Conservation (phyloP, 805 yeast genomes). For the Aciculoconidium aculeatum region DNA sequence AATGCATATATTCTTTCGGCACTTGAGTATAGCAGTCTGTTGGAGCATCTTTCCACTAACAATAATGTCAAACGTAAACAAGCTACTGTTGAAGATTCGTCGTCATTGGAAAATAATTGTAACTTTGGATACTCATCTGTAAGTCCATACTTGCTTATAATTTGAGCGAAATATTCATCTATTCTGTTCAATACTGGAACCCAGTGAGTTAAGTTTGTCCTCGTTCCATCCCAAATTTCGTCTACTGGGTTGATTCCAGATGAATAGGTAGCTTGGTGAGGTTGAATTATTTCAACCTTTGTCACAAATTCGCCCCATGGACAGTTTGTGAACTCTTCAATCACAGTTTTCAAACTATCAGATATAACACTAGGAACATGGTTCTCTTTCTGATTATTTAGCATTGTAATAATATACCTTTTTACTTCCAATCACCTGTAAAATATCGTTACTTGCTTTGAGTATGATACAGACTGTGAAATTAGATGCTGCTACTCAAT, state of each 20-base stretch:
- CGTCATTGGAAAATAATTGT: slow-evolving; percentile 37
- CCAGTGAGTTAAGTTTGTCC: slow-evolving; percentile 73
- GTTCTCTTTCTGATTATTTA: slow-evolving; percentile 5
- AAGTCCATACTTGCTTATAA: slow-evolving; percentile 49
- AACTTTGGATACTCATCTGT: slow-evolving; percentile 43
- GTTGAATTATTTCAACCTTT: not conserved
- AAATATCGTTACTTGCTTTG: too few species aligned
- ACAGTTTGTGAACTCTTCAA: slow-evolving; percentile 34
- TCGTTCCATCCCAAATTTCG: slow-evolving; percentile 52
- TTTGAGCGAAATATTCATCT: slow-evolving; percentile 56
- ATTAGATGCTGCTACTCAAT: too few species aligned
- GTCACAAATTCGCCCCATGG: slow-evolving; percentile 25
- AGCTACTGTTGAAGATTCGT: slow-evolving; percentile 42
- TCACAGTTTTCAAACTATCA: slow-evolving; percentile 18
- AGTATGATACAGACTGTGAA: too few species aligned
- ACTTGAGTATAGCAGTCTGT: slow-evolving; percentile 64
- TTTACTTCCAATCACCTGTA: too few species aligned
- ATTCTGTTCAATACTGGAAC: slow-evolving; percentile 68
- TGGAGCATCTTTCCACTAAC: slow-evolving; percentile 63
- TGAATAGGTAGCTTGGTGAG: not conserved
- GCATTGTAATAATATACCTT: not conserved
- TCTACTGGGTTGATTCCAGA: not conserved
- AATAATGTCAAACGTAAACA: slow-evolving; percentile 57
- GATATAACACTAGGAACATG: slow-evolving; percentile 3
- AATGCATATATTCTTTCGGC: slow-evolving; percentile 54